Evolutionary conservation across 2,329 filamentous ascomycete species (phyloP).

Genomic region (Calonectria pseudoturangicola): DNA sequence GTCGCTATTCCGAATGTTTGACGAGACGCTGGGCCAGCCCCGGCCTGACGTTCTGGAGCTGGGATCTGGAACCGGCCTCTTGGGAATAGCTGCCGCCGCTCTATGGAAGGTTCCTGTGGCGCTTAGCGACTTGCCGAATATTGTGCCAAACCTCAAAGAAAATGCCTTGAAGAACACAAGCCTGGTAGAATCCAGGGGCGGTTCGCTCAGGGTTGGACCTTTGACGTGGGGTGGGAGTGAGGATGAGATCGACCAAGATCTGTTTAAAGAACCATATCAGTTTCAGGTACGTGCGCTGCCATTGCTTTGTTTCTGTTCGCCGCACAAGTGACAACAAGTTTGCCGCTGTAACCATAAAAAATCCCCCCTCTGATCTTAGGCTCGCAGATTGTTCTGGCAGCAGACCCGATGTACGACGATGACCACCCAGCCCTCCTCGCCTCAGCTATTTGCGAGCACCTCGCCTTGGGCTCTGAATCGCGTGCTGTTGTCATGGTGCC

Average conservation of each 20-base stretch:
- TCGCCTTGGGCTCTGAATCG: constrained; percentile 74
- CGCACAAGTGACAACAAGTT: background rate
- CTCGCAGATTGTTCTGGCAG: constrained; percentile 82
- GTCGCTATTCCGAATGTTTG: constrained; percentile 67
- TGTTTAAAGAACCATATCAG: constrained; percentile 67
- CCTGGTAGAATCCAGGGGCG: constrained; percentile 72
- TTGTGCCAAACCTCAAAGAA: constrained; percentile 85
- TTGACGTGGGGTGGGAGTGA: constrained; percentile 82
- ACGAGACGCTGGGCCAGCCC: constrained; percentile 57
- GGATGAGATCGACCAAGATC: constrained; percentile 64
- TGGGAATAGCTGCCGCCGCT: constrained; percentile 88
- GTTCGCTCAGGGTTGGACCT: constrained; percentile 76
- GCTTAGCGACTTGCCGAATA: constrained; percentile 89
- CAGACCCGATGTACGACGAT: constrained; percentile 91
- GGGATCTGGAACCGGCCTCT: constrained; percentile 92
- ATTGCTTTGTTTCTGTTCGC: constrained; percentile 31
- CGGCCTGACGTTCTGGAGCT: constrained; percentile 79
- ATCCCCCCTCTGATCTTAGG: constrained; percentile 31
- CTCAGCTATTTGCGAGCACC: constrained; percentile 80
- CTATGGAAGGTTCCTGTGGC: constrained; percentile 80
- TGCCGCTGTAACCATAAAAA: constrained; percentile 36
- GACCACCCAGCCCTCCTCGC: constrained; percentile 86
- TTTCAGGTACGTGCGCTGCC: constrained; percentile 67
- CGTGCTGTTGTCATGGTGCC: constrained; percentile 88
- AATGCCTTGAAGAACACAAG: constrained; percentile 81